Evolutionary conservation across 225 moss, liverwort and hornwort genomes (phyloP).

Genomic region (Pseudisothecium myosuroides): DNA sequence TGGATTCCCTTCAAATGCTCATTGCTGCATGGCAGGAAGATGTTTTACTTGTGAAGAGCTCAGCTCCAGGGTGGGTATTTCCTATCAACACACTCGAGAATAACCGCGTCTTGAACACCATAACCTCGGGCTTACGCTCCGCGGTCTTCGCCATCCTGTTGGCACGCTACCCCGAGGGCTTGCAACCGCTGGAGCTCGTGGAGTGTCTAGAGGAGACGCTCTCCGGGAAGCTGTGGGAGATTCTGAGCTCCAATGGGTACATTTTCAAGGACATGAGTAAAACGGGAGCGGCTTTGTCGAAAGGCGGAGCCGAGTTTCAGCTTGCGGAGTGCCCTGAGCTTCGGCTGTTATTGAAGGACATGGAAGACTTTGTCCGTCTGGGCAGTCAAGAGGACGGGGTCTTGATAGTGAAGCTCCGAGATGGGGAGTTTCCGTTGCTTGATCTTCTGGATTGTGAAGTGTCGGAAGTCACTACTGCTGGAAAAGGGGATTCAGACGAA

Average conservation of each 20-base stretch:
- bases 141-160: constrained; percentile 54
- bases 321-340: constrained; percentile 59
- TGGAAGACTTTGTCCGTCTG: constrained; percentile 79
- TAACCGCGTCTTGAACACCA: constrained; percentile 57
- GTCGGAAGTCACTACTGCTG: not conserved
- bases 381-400: constrained; percentile 68
- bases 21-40: constrained; percentile 42
- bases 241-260: constrained; percentile 62
- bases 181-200: constrained; percentile 53
- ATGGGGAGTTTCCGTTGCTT: constrained; percentile 61
- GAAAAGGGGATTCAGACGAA: not conserved
- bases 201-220: constrained; percentile 50
- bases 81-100: constrained; percentile 59
- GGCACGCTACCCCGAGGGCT: constrained; percentile 56
- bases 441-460: constrained; percentile 72
- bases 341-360: constrained; percentile 56
- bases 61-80: constrained; percentile 45
- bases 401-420: constrained; percentile 50
- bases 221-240: constrained; percentile 54
- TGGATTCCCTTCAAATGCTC: constrained; percentile 44
- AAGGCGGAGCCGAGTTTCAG: constrained; percentile 36
- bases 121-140: constrained; percentile 59
- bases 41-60: constrained; percentile 30
- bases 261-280: constrained; percentile 15
- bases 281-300: not conserved